Evolutionary conservation across 192 early-diverging fungal genomes (phyloP), one percentile per base, ranked within the genome.

Genomic region (Podila minutissima): DNA sequence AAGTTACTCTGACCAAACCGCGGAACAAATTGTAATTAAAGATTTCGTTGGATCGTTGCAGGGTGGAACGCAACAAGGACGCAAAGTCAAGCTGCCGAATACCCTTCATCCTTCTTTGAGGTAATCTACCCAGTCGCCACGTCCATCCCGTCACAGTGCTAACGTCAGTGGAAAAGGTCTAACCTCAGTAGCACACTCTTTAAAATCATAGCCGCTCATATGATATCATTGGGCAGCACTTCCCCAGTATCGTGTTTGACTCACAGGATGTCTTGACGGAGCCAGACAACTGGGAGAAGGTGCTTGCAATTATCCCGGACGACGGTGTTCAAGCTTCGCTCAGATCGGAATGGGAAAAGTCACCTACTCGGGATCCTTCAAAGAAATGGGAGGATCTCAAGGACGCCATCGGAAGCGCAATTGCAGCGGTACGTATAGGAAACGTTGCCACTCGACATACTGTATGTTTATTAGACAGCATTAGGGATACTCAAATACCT

Each of bases 241-340:
- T 99, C 79, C 73, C 74, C n/a, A 77, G 88, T 19, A 70, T 93
- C 5, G 71, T 96, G 50, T 88, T 99, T 31, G 81, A 87, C 7
- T 85, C 92, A 38, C 93, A 94, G 85, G 91, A 93, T 50, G 86
- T 96, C 15, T 84, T 99, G 50, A 83, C 81, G 3, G 86, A 69
- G 8, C 71, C 83, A 24, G 75, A 92, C 53, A 70, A 86, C 12
- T 97, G 95, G 94, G 86, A 74, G 1, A 96, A 96, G 69, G 69
- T 99, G 1, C 76, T 99, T 22, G 82, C 83, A 0, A 82, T 94
- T 24, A 87, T 98, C 59, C 92, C 95, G 9, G 95, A 99, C 63
- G 89, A 92, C 64, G 92, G 22, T 20, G 62, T 84, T 24, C 71
- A 76, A 32, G 72, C 73, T 2, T 38, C 60, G 32, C 69, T 91